Evolutionary conservation across 345 rosid species (phyloP), one percentile per base, ranked within the genome.

Genomic region (Dipteronia dyeriana): DNA sequence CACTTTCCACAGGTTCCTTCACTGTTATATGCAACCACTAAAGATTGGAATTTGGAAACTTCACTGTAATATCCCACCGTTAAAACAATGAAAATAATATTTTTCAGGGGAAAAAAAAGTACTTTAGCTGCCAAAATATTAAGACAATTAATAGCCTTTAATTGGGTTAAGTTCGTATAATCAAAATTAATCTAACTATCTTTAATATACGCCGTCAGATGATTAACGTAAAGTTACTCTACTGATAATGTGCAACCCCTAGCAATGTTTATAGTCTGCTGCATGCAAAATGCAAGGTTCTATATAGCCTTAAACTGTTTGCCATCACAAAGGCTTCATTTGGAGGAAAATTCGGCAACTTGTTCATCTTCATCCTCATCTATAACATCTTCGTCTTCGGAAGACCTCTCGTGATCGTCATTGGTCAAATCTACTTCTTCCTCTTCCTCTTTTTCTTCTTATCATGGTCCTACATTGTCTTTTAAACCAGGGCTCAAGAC

Each of bases 361-460:
- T 90, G 90, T 38, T 90, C 94, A 47, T 88, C 92, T 66, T 88
- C 92, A 66, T 90, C 92, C 68, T 90, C 97, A 43, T 89, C 90
- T 9, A 82, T 78, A 51, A 51, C 85, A 79, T 80, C 86, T 75
- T 80, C 84, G 34, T 82, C 89, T 14, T 82, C 88, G 7, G 70
- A 80, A 77, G 75, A 83, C 63, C 66, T 77, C 77, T 74, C 79
- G 1, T 41, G 7, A 8, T 49, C 38, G 54, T 76, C 80, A 62
- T 84, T 86, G 4, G 76, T 86, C 87, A 17, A 66, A 56, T 56
- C 61, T 1, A 17, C 7, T 56, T 56, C 61, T 56, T 19, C 26
- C 1, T 26, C 26, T 26, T 26, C 87, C 11, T 80, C 80, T 25
- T 81, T 82, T 71, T 82, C 90, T 11, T 85, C 88, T 34, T n/a